Evolutionary conservation across 768 basidiomycete species (phyloP).

Genomic region (Cystoderma amianthinum): DNA sequence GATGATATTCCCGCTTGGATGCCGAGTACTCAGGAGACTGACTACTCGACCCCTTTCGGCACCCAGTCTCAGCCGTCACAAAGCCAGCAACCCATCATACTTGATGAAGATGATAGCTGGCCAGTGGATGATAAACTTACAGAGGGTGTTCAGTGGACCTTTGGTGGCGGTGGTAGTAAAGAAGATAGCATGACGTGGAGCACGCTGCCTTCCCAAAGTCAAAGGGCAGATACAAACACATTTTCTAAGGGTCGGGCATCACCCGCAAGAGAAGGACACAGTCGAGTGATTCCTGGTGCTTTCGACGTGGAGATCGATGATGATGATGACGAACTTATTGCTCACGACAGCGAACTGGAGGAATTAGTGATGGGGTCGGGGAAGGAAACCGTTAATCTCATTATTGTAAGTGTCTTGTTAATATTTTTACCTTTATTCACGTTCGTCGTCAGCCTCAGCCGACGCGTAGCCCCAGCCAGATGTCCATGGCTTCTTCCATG

Average conservation of each 20-base stretch:
- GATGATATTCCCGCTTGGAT: slow-evolving; percentile 45
- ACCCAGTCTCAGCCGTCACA: slow-evolving; percentile 22
- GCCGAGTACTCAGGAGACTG: slow-evolving; percentile 54
- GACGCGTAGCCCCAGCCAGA: slow-evolving; percentile 43
- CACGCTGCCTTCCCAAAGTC: slow-evolving; percentile 55
- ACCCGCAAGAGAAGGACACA: slow-evolving; percentile 2
- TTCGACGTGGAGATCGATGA: slow-evolving; percentile 32
- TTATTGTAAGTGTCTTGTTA: slow-evolving; percentile 30
- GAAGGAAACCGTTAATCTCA: slow-evolving; percentile 26
- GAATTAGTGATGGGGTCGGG: slow-evolving; percentile 33
- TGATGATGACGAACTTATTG: slow-evolving; percentile 22
- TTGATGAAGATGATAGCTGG: slow-evolving; percentile 72
- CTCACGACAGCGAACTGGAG: slow-evolving; percentile 28
- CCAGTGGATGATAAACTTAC: slow-evolving; percentile 61
- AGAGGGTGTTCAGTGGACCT: slow-evolving; percentile 54
- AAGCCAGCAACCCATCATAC: slow-evolving; percentile 17
- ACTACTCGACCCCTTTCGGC: slow-evolving; percentile 27
- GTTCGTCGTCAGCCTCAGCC: slow-evolving; percentile 14
- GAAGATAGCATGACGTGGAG: slow-evolving; percentile 79
- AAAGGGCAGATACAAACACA: slow-evolving; percentile 33
- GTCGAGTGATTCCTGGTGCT: slow-evolving; percentile 16
- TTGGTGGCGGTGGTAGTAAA: slow-evolving; percentile 34
- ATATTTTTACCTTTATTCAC: slow-evolving; percentile 4
- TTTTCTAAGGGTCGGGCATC: slow-evolving; percentile 9
- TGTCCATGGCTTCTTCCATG: slow-evolving; percentile 44